Percentiles rank a stretch among this genome's conserved stretches.
Evolutionary conservation across 257 asterid genomes (phyloP).

Genomic region (Lavandula angustifolia): DNA sequence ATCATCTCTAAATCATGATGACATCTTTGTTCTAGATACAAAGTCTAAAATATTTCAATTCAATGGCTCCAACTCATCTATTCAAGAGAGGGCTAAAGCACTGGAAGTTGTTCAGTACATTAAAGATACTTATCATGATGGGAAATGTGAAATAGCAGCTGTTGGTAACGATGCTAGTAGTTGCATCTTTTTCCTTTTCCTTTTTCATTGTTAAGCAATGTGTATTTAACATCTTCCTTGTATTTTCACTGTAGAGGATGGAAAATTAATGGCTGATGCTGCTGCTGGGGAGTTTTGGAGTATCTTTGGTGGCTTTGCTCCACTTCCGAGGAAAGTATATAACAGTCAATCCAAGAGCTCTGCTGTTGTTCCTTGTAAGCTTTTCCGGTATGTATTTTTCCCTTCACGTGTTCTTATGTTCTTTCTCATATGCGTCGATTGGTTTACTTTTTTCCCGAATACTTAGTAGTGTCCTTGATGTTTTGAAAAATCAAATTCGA

Average conservation of each 20-base stretch:
- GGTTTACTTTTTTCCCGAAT: not conserved
- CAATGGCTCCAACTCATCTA: constrained; percentile 75
- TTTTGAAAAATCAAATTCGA: not conserved
- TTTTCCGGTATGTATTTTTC: constrained; percentile 52
- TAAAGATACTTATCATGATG: constrained; percentile 76
- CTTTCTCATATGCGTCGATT: constrained; percentile 7
- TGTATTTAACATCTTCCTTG: constrained; percentile 14
- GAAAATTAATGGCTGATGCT: constrained; percentile 79
- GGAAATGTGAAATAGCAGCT: constrained; percentile 78
- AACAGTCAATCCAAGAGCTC: constrained; percentile 30
- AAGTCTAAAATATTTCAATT: constrained; percentile 73
- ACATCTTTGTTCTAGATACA: constrained; percentile 76
- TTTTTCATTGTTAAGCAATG: constrained; percentile 14
- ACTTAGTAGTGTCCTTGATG: not conserved
- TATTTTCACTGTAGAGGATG: constrained; percentile 67
- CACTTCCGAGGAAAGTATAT: constrained; percentile 66
- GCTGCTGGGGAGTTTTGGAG: constrained; percentile 91
- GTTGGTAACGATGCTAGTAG: constrained; percentile 51
- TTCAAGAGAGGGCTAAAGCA: constrained; percentile 91
- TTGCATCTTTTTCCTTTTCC: constrained; percentile 17
- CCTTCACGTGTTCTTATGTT: constrained; percentile 26
- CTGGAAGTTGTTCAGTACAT: constrained; percentile 87
- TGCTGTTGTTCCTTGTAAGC: constrained; percentile 38
- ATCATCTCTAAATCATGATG: constrained; percentile 77
- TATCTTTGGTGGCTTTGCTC: constrained; percentile 93